A percentile compares a stretch with the other conserved stretches of the same genome.
Conservation (phyloP, 192 early-diverging fungal genomes). For the Backusella westeae region DNA sequence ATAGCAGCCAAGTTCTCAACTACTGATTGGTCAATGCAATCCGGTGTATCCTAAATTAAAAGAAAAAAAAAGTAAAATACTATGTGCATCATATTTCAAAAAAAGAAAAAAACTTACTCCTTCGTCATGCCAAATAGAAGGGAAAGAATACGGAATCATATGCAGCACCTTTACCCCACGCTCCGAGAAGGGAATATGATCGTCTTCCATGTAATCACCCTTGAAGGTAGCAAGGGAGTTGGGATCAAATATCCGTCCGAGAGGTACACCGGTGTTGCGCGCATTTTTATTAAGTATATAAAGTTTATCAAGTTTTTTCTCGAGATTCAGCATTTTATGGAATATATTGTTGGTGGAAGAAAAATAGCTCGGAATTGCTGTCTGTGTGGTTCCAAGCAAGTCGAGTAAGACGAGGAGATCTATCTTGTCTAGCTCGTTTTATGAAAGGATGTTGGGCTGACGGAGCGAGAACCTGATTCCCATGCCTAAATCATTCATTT, state of each 20-base stretch:
- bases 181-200: slow-evolving; percentile 83
- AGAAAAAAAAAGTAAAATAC: too few relatives aligned
- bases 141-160: slow-evolving; percentile 88
- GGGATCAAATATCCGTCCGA: slow-evolving; percentile 15
- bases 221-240: slow-evolving; percentile 4
- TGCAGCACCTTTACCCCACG: slow-evolving; percentile 84
- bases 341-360: slow-evolving; percentile 66
- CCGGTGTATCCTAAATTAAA: slow-evolving; percentile 61
- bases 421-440: not conserved
- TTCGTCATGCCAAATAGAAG: slow-evolving; percentile 80
- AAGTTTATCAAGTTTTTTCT: slow-evolving; percentile 52
- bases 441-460: not conserved
- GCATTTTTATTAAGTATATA: not conserved
- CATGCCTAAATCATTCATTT: slow-evolving; percentile 47
- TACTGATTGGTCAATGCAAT: slow-evolving; percentile 57
- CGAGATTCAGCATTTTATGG: slow-evolving; percentile 60
- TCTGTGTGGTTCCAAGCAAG: slow-evolving; percentile 70
- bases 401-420: slow-evolving; percentile 76
- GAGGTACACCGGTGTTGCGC: not conserved
- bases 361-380: slow-evolving; percentile 61
- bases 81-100: too few relatives aligned
- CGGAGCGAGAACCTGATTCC: slow-evolving; percentile 39
- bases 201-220: slow-evolving; percentile 64
- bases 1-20: slow-evolving; percentile 77
- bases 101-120: slow-evolving; percentile 25